These are phyloP conservation scores for Zelopaecilomyces penicillatus DNA, from an alignment of 2,329 filamentous ascomycete genomes.

Conservation along the genomic window DNA sequence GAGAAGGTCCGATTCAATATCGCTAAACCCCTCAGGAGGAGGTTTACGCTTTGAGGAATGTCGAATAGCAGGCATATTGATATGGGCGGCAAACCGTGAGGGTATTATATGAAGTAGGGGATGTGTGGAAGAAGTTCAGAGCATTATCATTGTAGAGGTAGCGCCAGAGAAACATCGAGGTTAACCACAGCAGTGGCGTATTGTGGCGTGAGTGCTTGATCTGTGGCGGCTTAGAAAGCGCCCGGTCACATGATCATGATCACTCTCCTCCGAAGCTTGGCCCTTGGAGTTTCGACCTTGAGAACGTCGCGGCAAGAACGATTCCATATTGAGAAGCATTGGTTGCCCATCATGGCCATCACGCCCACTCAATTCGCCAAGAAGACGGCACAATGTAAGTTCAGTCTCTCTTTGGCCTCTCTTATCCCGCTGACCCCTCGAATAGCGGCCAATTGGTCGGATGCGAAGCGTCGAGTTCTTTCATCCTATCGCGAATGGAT, in stretches of 20 bases:
- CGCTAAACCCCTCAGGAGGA: slow-evolving; percentile 76
- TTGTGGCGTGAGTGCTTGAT: too few relatives aligned
- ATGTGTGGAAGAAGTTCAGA: background rate
- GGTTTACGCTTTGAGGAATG: slow-evolving; percentile 70
- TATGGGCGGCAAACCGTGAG: background rate
- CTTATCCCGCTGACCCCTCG: slow-evolving; percentile 25
- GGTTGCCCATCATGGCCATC: slow-evolving; percentile 64
- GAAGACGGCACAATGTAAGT: slow-evolving; percentile 69
- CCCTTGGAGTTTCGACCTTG: too few relatives aligned
- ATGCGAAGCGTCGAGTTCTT: slow-evolving; percentile 81
- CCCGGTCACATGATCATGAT: too few relatives aligned
- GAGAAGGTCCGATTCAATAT: slow-evolving; percentile 79
- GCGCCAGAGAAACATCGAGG: background rate
- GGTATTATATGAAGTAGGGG: too few relatives aligned
- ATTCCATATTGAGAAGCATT: slow-evolving; percentile 24
- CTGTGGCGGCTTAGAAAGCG: too few relatives aligned
- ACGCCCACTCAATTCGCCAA: slow-evolving; percentile 87
- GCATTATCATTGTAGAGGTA: background rate
- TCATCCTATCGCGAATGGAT: slow-evolving; percentile 93
- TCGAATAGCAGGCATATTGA: slow-evolving; percentile 66
- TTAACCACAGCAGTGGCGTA: too few relatives aligned
- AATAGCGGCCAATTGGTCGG: slow-evolving; percentile 76
- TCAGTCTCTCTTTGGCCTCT: slow-evolving; percentile 1
- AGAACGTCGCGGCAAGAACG: slow-evolving; percentile 22
- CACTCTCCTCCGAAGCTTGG: too few relatives aligned